Base-by-base conservation (phyloP, 202 grass and related monocot genomes). In the Schoenoplectus tabernaemontani region DNA sequence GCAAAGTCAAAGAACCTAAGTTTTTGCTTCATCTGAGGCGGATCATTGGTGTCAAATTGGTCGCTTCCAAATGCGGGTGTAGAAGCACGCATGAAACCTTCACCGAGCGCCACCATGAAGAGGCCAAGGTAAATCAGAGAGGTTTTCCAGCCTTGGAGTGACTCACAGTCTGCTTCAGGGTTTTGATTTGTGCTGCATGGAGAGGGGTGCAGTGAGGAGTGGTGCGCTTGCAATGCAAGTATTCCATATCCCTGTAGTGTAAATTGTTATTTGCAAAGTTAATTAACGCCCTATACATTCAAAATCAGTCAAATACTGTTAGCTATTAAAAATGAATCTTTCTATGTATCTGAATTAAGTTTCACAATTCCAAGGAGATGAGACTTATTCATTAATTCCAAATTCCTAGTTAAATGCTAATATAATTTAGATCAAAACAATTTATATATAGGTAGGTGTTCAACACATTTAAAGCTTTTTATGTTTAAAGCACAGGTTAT, bases 171-270 rank as follows among this genome's bases (percentile, higher is more conserved):
- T 60, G 75, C n/a, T 4, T 78, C 16, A 17, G 79, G 56, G 32
- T 83, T 66, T 46, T 51, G 47, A 51, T 90, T 84, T 37, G 75
- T 57, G 64, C 84, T 62, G 81, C 93, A 96, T 37, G 57, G 24
- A 9, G 64, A 73, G 36, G 90, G 90, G 39, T 57, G 90, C 48
- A 92, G 86, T 0, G 84, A 90, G 15, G 86, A 76, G 54, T 85
- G 66, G 74, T 89, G 77, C 47, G 88, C 84, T 84, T 96, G 93
- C 41, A 93, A 54, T 10, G 88, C 84, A 16, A 96, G 90, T 60
- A 96, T 74, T 81, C 82, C 88, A 57, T 81, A 85, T n/a, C 84
- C 90, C 90, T 96, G 88, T 37, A 17, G 63, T 80, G 50, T 81
- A 36, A 19, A 34, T 75, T 30, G 37, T 60, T 23, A 61, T 37